A percentile compares a stretch with the other conserved stretches of the same genome.
phyloP scores from a whole-genome alignment of 164 flowering plant species.

The Vitis vinifera region DNA sequence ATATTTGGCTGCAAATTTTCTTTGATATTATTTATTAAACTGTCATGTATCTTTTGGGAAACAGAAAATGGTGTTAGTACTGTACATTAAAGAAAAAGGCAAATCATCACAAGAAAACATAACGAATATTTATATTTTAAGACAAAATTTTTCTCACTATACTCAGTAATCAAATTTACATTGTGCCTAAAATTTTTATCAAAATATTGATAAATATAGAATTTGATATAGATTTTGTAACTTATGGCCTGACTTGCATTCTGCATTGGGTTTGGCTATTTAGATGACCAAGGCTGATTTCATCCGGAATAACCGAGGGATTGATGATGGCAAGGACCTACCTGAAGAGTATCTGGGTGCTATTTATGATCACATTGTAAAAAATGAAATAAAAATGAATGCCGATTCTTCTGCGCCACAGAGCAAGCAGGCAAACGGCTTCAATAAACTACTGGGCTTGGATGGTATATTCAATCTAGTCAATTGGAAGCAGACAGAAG shows the following conservation, averaged over 20 bases:
- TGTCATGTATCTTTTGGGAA: no score
- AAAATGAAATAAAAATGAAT: conserved; percentile 95
- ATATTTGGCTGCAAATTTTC: background rate
- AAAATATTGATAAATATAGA: conserved; percentile 8
- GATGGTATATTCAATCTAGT: conserved; percentile 93
- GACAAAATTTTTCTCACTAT: no score
- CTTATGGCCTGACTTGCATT: conserved; percentile 17
- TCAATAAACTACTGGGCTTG: conserved; percentile 86
- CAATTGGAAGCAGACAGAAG: conserved; percentile 86
- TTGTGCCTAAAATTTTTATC: no score
- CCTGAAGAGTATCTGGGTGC: conserved; percentile 88
- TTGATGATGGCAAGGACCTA: conserved; percentile 95
- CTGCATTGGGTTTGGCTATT: conserved; percentile 16
- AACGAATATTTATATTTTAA: no score
- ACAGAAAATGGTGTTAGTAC: no score
- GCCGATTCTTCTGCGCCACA: conserved; percentile 76
- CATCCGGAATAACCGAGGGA: conserved; percentile 94
- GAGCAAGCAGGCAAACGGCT: conserved; percentile 83
- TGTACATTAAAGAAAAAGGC: no score
- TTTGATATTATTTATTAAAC: no score
- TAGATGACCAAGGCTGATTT: conserved; percentile 99
- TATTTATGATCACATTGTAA: conserved; percentile 91
- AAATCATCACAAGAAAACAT: no score
- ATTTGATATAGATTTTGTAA: background rate
- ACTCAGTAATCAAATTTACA: no score